Evolutionary conservation across 495 filamentous ascomycete genomes (phyloP), one percentile per base, ranked within the genome.

Genomic region (Letharia columbiana): DNA sequence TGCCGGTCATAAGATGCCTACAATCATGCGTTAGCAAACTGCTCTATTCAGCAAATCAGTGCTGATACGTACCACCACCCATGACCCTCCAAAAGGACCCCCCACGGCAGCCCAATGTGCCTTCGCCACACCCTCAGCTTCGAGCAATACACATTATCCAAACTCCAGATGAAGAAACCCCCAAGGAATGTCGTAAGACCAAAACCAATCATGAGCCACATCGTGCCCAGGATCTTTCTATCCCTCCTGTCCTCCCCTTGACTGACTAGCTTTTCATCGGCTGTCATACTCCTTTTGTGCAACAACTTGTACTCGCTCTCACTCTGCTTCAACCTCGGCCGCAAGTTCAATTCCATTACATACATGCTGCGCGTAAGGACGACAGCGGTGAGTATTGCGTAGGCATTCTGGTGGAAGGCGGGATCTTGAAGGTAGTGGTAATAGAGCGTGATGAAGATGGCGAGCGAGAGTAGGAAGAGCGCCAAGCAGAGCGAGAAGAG

Each of bases 361-460:
- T 89, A 92, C 82, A 96, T 89, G 67, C 85, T 88, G 23, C 91
- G 86, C 60, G 89, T 75, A n/a, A 96, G 79, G 31, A 96, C 86
- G 20, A 87, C 73, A 5, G 82, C 79, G 0, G 92, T 96, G n/a
- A 98, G 75, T 8, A 92, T 66, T 3, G 87, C 91, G 71, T 95
- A 97, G 15, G 87, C 89, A 67, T 87, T 88, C 73, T 98, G 94
- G 75, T 98, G 94, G 76, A 98, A 98, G 0, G 85, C 79, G 0
- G 94, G 94, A 71, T 97, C 87, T 74, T 96, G 91, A 15, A 96
- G 87, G 72, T 92, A 88, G 71, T 97, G 92, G 76, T 98, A 98
- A 75, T 93, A 95, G 3, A 89, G 79, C 74, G 92, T 95, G 75
- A 96, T 94, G 72, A 91, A 93, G 45, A 87, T 71, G 7, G 89